Evolutionary conservation across 108 stramenopile species (phyloP), one percentile per base, ranked within the genome.

Genomic region (Aurantiochytrium sp.): DNA sequence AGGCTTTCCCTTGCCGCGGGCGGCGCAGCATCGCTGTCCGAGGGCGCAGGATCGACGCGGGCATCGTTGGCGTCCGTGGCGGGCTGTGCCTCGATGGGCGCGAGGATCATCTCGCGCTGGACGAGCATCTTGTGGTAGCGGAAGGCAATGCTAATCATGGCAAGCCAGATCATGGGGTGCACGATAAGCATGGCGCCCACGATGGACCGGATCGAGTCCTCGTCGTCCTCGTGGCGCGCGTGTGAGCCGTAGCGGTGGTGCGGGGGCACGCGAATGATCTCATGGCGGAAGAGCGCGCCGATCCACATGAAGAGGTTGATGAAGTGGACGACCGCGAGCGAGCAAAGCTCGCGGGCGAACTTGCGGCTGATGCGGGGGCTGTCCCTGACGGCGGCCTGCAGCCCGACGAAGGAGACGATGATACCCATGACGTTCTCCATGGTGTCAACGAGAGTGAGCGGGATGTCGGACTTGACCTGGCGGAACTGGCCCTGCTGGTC

Each of bases 241-340:
- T 48, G 42, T 6, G n/a, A 32, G 68, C 19, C 39, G 30, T 81
- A 48, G 42, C 73, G 39, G 73, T 81, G 73, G 2, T 37, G 73
- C 24, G 45, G 24, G 27, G 73, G 73, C 24, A 81, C 73, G 24
- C 27, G 42, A 24, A 81, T 42, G 24, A 81, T 81, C 39, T 81
- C 73, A 17, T 48, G 42, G 39, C 73, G 73, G 39, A 48, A 81
- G 42, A 81, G 73, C 2, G 73, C 73, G 27, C 15, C 73, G 39
- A 81, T 81, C 73, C 73, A 81, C 73, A 81, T 48, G 73, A 81
- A 81, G 19, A 81, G 45, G 45, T 81, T 81, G 45, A 81, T 48
- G 24, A 81, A 81, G 4, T 81, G 73, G 30, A 81, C 45, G 19
- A 81, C 39, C 6, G 73, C 45, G 10, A 81, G 73, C 6, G 73